A percentile compares a stretch with the other conserved stretches of the same genome.
phyloP scores from a whole-genome alignment of 2,329 filamentous ascomycete species.

The Aspergillus tamarii region DNA sequence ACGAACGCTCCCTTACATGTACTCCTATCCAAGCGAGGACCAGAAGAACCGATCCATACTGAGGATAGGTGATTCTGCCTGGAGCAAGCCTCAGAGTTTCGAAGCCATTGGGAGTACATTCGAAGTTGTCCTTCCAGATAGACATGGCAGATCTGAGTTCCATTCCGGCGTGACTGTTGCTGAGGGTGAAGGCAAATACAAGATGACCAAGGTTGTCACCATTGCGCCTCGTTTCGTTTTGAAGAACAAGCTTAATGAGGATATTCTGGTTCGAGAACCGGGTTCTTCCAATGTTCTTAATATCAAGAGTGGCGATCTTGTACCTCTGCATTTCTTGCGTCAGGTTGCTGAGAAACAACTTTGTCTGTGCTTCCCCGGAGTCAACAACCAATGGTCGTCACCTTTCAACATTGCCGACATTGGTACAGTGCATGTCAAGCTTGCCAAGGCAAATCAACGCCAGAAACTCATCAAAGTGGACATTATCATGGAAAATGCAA shows the following conservation, averaged over 20 bases:
- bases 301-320: slow-evolving; percentile 74
- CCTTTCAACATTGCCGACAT: slow-evolving; percentile 97
- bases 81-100: slow-evolving; percentile 98
- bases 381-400: slow-evolving; percentile 97
- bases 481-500: slow-evolving; percentile 87
- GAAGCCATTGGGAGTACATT: slow-evolving; percentile 94
- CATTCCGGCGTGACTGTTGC: slow-evolving; percentile 87
- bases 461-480: slow-evolving; percentile 88
- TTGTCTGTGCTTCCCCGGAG: slow-evolving; percentile 86
- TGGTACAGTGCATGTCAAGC: slow-evolving; percentile 88
- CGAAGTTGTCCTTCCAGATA: slow-evolving; percentile 80
- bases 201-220: slow-evolving; percentile 93
- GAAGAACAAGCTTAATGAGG: slow-evolving; percentile 88
- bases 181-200: slow-evolving; percentile 95
- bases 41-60: slow-evolving; percentile 87
- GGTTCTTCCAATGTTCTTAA: slow-evolving; percentile 85
- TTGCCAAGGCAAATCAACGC: slow-evolving; percentile 85
- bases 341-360: slow-evolving; percentile 83
- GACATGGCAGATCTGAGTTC: slow-evolving; percentile 74
- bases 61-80: slow-evolving; percentile 85
- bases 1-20: slow-evolving; percentile 88
- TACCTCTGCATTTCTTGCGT: slow-evolving; percentile 87
- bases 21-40: slow-evolving; percentile 87
- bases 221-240: slow-evolving; percentile 90
- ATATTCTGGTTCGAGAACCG: slow-evolving; percentile 86